phyloP scores from a whole-genome alignment of 257 asterid species.

The Salvia rosmarinus region DNA sequence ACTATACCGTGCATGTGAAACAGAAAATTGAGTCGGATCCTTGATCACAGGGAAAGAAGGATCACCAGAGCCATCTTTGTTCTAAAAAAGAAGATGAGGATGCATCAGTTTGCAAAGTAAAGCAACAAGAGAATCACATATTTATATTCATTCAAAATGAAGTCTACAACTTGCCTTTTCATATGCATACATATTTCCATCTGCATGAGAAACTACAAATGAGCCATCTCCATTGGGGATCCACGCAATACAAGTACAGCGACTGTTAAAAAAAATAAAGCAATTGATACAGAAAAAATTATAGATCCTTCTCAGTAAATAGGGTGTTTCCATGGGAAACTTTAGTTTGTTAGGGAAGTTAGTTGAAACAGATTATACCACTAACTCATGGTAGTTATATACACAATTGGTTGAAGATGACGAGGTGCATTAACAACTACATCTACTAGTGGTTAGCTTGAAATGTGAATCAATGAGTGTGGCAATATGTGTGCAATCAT shows the following conservation, averaged over 20 bases:
- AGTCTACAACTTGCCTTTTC: conserved; percentile 81
- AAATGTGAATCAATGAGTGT: too few species aligned
- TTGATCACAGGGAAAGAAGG: conserved; percentile 92
- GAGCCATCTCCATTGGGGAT: conserved; percentile 92
- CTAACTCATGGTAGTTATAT: background rate
- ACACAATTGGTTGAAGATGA: too few species aligned
- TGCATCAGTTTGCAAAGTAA: conserved; percentile 16
- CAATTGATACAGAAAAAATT: conserved; percentile 1
- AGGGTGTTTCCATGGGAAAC: background rate
- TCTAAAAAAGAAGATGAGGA: conserved; percentile 50
- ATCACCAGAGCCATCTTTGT: conserved; percentile 91
- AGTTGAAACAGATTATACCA: background rate
- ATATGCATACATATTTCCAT: conserved; percentile 85
- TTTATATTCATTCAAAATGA: conserved; percentile 17
- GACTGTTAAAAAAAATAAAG: conserved; percentile 57
- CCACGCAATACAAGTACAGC: conserved; percentile 91
- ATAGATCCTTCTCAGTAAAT: background rate
- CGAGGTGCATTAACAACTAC: too few species aligned
- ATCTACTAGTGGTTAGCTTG: too few species aligned
- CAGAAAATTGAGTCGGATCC: conserved; percentile 94
- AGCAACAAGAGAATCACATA: conserved; percentile 25
- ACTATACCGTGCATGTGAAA: conserved; percentile 93
- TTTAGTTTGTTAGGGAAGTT: background rate
- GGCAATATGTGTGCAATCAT: too few species aligned
- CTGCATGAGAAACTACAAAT: conserved; percentile 87